phyloP scores from a whole-genome alignment of 345 rosid species.

The Trapa bicornis region DNA sequence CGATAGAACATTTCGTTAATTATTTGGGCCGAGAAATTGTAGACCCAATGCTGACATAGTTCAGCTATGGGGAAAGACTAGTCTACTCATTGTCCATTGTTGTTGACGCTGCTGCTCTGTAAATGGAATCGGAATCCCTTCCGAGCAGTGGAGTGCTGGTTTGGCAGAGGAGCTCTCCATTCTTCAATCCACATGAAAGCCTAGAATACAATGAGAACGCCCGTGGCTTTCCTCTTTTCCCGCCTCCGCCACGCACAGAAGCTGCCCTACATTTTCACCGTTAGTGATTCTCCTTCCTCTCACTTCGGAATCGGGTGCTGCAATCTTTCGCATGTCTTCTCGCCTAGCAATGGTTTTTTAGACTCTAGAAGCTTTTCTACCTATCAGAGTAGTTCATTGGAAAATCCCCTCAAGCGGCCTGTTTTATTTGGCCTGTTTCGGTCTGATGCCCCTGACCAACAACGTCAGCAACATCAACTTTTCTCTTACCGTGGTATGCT shows the following conservation, averaged over 20 bases:
- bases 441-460: slow-evolving; percentile 2
- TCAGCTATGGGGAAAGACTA: no score
- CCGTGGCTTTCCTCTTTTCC: slow-evolving; percentile 25
- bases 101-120: not conserved
- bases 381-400: not conserved
- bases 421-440: slow-evolving; percentile 26
- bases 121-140: not conserved
- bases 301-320: not conserved
- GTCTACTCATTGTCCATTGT: no score
- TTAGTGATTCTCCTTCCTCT: not conserved
- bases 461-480: slow-evolving; percentile 11
- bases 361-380: slow-evolving; percentile 4
- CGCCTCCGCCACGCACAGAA: slow-evolving; percentile 27
- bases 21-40: no score
- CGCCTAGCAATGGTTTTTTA: slow-evolving; percentile 4
- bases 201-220: slow-evolving; percentile 11
- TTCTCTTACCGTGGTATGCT: slow-evolving; percentile 34
- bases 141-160: not conserved
- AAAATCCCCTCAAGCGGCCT: slow-evolving; percentile 13
- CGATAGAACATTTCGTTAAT: no score
- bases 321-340: not conserved
- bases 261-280: slow-evolving; percentile 3
- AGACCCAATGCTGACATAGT: no score
- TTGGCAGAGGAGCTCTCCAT: not conserved
- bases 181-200: not conserved